These are phyloP conservation scores for Pinus tabuliformis DNA, from an alignment of 75 land plant species.

Conservation along the genomic window DNA sequence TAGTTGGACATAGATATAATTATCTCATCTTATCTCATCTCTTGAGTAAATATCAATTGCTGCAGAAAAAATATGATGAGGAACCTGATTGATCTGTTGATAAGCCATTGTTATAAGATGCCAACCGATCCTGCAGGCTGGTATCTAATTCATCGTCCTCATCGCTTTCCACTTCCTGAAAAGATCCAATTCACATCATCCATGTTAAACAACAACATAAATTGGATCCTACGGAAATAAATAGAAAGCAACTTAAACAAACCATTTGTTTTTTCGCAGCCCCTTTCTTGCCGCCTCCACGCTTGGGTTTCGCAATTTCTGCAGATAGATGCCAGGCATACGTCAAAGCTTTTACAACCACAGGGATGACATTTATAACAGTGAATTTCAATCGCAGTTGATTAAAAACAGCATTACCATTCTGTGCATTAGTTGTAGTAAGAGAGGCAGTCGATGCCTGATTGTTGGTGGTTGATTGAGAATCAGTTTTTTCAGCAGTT, in stretches of 20 bases:
- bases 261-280: constrained; percentile 4
- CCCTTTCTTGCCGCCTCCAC: constrained; percentile 6
- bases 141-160: constrained; percentile 35
- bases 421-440: constrained; percentile 2
- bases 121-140: constrained; percentile 36
- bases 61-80: too few species aligned
- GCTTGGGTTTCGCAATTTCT: constrained; percentile 2
- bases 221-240: neutral
- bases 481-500: neutral
- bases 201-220: neutral
- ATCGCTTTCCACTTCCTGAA: constrained; percentile 25
- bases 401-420: neutral
- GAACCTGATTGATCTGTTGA: constrained; percentile 34
- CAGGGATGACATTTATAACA: too few species aligned
- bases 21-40: too few species aligned
- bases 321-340: neutral
- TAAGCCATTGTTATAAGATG: constrained; percentile 45
- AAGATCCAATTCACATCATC: neutral
- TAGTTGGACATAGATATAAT: too few species aligned
- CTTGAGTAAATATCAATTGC: too few species aligned
- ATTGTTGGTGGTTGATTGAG: neutral
- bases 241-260: neutral
- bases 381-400: too few species aligned
- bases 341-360: neutral
- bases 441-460: neutral